phyloP scores from a whole-genome alignment of 1,284 basidiomycete genomes.

The Sanghuangporus baumii region DNA sequence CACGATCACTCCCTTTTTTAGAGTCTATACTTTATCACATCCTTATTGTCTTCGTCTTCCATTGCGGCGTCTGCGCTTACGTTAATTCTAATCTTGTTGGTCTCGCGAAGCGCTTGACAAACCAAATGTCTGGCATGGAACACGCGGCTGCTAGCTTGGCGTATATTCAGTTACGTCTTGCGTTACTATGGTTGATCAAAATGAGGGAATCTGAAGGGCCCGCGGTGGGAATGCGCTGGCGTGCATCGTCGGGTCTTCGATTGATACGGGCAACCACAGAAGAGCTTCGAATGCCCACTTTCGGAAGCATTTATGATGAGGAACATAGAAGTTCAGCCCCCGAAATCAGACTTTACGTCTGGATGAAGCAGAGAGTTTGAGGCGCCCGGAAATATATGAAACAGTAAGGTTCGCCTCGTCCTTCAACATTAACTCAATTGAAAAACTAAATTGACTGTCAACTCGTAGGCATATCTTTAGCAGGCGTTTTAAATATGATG shows the following conservation, averaged over 20 bases:
- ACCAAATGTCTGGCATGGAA: background rate
- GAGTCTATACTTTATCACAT: conserved; percentile 2
- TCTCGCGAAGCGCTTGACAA: background rate
- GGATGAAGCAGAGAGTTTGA: background rate
- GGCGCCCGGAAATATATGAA: background rate
- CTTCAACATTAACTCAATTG: background rate
- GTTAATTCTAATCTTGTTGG: background rate
- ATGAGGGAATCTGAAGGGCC: background rate
- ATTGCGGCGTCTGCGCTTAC: background rate
- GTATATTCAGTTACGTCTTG: background rate
- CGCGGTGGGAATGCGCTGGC: background rate
- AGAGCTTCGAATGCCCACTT: background rate
- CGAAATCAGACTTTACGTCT: background rate
- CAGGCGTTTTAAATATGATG: background rate
- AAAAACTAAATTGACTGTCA: background rate
- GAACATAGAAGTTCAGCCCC: background rate
- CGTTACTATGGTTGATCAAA: background rate
- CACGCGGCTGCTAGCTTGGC: background rate
- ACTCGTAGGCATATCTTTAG: background rate
- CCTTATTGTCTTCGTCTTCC: conserved; percentile 1
- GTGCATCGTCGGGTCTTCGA: conserved; percentile 3
- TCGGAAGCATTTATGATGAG: background rate
- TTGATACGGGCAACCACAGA: conserved; percentile 5
- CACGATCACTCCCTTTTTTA: conserved; percentile 8
- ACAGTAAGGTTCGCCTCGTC: background rate